phyloP scores from a whole-genome alignment of 1,284 basidiomycete genomes.

The Sparassis latifolia region DNA sequence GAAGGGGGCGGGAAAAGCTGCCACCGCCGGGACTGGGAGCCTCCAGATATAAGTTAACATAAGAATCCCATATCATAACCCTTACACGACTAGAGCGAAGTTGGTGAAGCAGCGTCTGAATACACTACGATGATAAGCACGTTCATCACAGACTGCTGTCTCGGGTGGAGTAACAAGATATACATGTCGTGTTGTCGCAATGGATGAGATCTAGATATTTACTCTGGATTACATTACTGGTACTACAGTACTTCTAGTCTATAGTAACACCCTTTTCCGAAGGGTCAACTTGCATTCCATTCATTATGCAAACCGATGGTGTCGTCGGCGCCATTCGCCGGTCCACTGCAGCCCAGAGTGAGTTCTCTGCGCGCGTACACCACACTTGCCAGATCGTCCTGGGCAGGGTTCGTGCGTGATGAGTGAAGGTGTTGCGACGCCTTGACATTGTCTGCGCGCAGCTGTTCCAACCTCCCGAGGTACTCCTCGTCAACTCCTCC shows the following conservation, averaged over 20 bases:
- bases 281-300: slow-evolving; percentile 33
- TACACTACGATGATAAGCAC: too few relatives aligned
- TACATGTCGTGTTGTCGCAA: too few relatives aligned
- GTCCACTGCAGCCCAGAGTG: slow-evolving; percentile 28
- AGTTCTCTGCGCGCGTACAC: slow-evolving; percentile 24
- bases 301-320: slow-evolving; percentile 76
- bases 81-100: slow-evolving; percentile 93
- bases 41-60: too few relatives aligned
- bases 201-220: too few relatives aligned
- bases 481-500: slow-evolving; percentile 91
- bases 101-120: slow-evolving; percentile 92
- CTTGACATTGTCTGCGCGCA: slow-evolving; percentile 86
- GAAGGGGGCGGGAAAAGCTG: too few relatives aligned
- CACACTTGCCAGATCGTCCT: too few relatives aligned
- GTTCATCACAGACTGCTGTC: too few relatives aligned
- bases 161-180: too few relatives aligned
- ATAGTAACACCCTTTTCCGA: too few relatives aligned
- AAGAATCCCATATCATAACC: slow-evolving; percentile 80
- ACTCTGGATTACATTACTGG: too few relatives aligned
- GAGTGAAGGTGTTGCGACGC: slow-evolving; percentile 34
- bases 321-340: slow-evolving; percentile 57
- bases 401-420: slow-evolving; percentile 18
- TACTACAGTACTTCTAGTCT: too few relatives aligned
- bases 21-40: neutral
- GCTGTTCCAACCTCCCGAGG: slow-evolving; percentile 67